Percentiles rank a stretch among this genome's conserved stretches.
These are phyloP conservation scores for Pythium sukuiense DNA, from an alignment of 352 stramenopile genomes.

Conservation along the genomic window DNA sequence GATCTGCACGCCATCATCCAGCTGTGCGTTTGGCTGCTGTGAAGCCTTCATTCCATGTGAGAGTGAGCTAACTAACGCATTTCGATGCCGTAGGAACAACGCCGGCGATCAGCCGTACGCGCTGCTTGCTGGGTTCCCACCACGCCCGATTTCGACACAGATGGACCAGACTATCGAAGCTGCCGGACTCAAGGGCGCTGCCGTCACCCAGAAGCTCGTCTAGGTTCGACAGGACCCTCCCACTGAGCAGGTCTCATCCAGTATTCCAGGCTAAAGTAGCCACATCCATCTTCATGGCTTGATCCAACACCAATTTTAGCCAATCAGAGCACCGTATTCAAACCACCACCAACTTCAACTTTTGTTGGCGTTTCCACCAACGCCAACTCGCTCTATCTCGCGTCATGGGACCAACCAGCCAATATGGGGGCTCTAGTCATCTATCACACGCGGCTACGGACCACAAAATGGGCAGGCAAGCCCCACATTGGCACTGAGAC, in stretches of 20 bases:
- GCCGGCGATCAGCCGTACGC: conserved; percentile 81
- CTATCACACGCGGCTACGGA: no score
- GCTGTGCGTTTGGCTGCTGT: conserved; percentile 46
- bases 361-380: conserved; percentile 1
- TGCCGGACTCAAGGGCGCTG: conserved; percentile 89
- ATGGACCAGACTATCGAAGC: conserved; percentile 87
- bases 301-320: not conserved
- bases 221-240: conserved; percentile 25
- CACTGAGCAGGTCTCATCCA: not conserved
- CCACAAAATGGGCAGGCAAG: not conserved
- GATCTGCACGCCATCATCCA: conserved; percentile 88
- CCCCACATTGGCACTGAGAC: not conserved
- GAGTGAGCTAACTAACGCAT: not conserved
- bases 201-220: conserved; percentile 92
- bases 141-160: conserved; percentile 82
- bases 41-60: not conserved
- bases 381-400: conserved; percentile 3
- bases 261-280: not conserved
- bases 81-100: conserved; percentile 47
- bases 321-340: not conserved
- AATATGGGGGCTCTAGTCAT: not conserved
- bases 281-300: not conserved
- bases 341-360: conserved; percentile 7
- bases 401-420: not conserved
- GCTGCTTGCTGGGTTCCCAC: conserved; percentile 91